Conservation (phyloP, 2,329 filamentous ascomycete species). For the Fusarium temperatum region DNA sequence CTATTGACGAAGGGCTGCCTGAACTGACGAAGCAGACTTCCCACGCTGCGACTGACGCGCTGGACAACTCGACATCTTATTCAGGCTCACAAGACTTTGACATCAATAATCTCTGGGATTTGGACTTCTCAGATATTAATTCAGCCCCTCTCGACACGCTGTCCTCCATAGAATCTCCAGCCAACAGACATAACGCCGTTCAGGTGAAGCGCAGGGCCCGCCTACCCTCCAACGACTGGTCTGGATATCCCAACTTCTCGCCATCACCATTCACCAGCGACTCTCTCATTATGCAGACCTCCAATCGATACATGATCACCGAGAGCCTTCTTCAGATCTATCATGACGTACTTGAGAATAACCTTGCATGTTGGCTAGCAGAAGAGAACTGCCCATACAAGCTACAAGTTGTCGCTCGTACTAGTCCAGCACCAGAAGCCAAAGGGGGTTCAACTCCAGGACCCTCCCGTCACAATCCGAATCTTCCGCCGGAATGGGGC, state of each 20-base stretch:
- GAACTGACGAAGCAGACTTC: background rate
- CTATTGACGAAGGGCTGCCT: background rate
- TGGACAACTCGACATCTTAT: background rate
- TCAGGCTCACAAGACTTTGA: background rate
- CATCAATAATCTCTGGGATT: background rate
- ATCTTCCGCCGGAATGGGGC: background rate
- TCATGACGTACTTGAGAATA: background rate
- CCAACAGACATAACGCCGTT: fast-evolving
- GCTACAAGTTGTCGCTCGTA: background rate
- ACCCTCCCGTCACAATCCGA: fast-evolving
- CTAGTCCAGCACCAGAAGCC: background rate
- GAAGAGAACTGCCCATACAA: background rate
- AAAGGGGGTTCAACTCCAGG: fast-evolving
- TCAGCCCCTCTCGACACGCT: background rate
- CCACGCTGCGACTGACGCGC: fast-evolving
- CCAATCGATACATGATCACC: background rate
- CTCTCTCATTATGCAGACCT: background rate
- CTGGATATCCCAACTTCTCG: background rate
- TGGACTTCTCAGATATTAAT: background rate
- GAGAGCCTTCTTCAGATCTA: background rate
- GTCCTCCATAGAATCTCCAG: background rate
- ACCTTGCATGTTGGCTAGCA: background rate
- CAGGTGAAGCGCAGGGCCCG: background rate
- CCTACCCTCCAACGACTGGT: background rate
- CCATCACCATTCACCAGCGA: background rate